Percentiles rank a stretch among this genome's conserved stretches.
These are phyloP conservation scores for Citrullus colocynthis DNA, from an alignment of 306 rosid genomes.

Conservation along the genomic window DNA sequence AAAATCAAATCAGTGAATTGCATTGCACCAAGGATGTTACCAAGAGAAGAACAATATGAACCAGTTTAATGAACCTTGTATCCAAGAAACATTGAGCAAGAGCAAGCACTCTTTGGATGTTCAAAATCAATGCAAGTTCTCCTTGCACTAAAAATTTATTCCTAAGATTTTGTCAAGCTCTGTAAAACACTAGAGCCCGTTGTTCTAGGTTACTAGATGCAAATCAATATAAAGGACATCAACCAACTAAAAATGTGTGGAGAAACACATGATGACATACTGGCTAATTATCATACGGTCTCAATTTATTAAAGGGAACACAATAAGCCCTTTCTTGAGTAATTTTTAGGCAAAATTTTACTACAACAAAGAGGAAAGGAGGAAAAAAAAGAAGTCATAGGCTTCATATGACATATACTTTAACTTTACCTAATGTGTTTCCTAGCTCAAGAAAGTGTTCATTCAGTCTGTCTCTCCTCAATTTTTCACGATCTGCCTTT, in stretches of 20 bases:
- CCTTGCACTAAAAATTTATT: neutral
- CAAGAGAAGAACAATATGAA: neutral
- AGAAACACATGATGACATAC: neutral
- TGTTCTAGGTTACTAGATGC: neutral
- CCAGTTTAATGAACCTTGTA: neutral
- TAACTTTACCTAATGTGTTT: slow-evolving; percentile 51
- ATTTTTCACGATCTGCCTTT: slow-evolving; percentile 89
- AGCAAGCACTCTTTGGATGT: neutral
- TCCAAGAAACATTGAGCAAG: neutral
- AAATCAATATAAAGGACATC: neutral
- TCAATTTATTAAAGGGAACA: neutral
- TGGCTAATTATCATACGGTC: neutral
- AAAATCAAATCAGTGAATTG: neutral
- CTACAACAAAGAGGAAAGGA: neutral
- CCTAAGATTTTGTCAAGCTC: neutral
- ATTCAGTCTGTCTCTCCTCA: slow-evolving; percentile 75
- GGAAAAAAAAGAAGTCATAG: too few species aligned
- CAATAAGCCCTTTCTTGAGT: neutral
- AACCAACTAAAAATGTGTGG: neutral
- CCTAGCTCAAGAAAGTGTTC: slow-evolving; percentile 70
- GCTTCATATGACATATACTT: neutral
- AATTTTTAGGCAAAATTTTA: neutral
- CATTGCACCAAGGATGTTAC: neutral
- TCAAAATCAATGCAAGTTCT: neutral
- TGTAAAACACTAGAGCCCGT: neutral